Base-by-base conservation (phyloP, 306 rosid species). In the Glycine tomentella region DNA sequence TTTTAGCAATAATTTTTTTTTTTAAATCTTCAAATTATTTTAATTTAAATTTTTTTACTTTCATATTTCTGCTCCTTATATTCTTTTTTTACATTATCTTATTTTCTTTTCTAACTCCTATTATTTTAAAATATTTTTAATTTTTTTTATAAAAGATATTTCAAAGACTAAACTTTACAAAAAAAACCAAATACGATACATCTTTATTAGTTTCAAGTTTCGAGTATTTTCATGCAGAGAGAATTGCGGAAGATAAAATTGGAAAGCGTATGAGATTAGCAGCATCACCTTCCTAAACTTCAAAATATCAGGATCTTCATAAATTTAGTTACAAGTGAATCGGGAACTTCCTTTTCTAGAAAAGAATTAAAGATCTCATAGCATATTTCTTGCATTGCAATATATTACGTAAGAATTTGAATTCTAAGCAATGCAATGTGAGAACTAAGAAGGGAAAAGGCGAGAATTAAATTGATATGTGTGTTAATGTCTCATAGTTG, bases 221-320 rank as follows among this genome's bases (percentile, higher is more conserved):
- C 63, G 69, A 81, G 80, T 65, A 34, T 72, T 80, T 80, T 72
- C 84, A 80, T 14, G 79, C 61, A 49, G 9, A 50, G 56, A 56
- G 33, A 70, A 61, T 36, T 63, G 73, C 13, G 44, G 53, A 49
- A 16, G 74, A 15, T 52, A 59, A 61, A 8, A 8, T 71, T 48
- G 55, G 65, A 80, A 61, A 72, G 36, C 74, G 67, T 80, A 62
- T 63, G 51, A 14, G 74, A 44, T 44, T 53, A 53, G 80, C 69
- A 36, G 1, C 31, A 25, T 25, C 31, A 25, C 31, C 31, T 25
- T 25, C 31, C 2, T 25, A 25, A 25, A 25, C 31, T 25, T 25
- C 31, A 25, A 25, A 25, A 25, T 25, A 25, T 25, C 31, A 25
- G 31, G 31, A 25, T 25, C 31, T 25, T 25, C 31, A 25, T 25